Percentiles rank a stretch among this genome's conserved stretches.
Conservation (phyloP, 768 basidiomycete species). For the Strobilomyces dryophilus region DNA sequence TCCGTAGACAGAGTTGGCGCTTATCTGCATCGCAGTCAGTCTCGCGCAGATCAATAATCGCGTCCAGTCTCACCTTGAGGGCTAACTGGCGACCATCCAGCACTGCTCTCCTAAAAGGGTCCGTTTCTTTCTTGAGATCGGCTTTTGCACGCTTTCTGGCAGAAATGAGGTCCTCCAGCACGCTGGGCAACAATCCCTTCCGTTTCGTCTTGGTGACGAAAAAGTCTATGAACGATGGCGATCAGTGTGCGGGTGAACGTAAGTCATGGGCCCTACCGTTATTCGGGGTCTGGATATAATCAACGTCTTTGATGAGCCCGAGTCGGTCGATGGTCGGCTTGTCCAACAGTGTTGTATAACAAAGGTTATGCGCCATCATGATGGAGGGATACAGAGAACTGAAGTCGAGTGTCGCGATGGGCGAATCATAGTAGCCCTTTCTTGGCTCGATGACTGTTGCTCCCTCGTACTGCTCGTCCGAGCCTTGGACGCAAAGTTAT, state of each 20-base stretch:
- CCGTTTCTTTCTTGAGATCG: conserved; percentile 94
- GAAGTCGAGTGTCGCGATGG: conserved; percentile 98
- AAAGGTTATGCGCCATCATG: conserved; percentile 99
- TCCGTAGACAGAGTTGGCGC: conserved; percentile 98
- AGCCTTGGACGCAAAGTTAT: conserved; percentile 42
- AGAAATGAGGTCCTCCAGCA: conserved; percentile 89
- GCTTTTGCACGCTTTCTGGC: conserved; percentile 94
- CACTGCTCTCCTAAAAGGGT: conserved; percentile 96
- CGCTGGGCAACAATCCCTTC: conserved; percentile 87
- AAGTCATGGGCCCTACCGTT: conserved; percentile 54
- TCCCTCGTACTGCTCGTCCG: conserved; percentile 97
- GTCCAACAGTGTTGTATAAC: conserved; percentile 95
- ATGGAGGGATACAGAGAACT: conserved; percentile 98
- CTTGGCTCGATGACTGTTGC: conserved; percentile 98
- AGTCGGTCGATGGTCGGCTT: conserved; percentile 74
- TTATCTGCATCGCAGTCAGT: conserved; percentile 61
- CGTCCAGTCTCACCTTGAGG: conserved; percentile 59
- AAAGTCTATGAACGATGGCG: conserved; percentile 52
- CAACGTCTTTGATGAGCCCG: conserved; percentile 72
- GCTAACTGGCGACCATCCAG: conserved; percentile 96
- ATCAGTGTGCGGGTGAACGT: background rate
- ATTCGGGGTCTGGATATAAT: conserved; percentile 94
- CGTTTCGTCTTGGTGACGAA: conserved; percentile 71
- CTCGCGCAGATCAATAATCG: background rate
- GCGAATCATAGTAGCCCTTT: conserved; percentile 93